Evolutionary conservation across 768 basidiomycete genomes (phyloP).

Genomic region (Suillus sp.): DNA sequence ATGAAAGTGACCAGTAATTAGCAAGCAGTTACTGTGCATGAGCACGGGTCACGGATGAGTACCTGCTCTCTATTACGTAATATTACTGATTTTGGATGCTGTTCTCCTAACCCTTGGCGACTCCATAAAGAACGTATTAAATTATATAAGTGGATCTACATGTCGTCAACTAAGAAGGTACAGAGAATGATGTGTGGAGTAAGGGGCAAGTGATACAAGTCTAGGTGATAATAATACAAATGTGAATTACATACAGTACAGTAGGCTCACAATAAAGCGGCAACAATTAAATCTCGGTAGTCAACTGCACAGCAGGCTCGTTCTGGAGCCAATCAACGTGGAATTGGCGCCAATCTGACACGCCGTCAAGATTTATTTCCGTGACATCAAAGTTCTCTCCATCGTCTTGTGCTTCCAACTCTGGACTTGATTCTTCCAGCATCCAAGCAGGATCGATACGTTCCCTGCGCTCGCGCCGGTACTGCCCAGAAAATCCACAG

Average conservation of each 20-base stretch:
- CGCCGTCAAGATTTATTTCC: slow-evolving; percentile 14
- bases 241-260: slow-evolving; percentile 2
- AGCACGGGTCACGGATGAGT: not conserved
- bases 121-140: not conserved
- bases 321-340: slow-evolving; percentile 44
- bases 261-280: not conserved
- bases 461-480: slow-evolving; percentile 29
- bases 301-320: slow-evolving; percentile 15
- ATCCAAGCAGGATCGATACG: slow-evolving; percentile 41
- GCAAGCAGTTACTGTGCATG: not conserved
- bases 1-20: slow-evolving; percentile 7
- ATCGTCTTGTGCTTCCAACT: slow-evolving; percentile 26
- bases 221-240: not conserved
- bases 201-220: not conserved
- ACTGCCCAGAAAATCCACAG: slow-evolving; percentile 35
- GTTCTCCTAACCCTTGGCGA: not conserved
- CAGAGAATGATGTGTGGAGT: not conserved
- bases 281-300: slow-evolving; percentile 1
- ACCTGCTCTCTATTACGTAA: slow-evolving; percentile 5
- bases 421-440: slow-evolving; percentile 41
- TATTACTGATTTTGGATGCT: not conserved
- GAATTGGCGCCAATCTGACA: slow-evolving; percentile 57
- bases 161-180: not conserved
- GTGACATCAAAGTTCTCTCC: slow-evolving; percentile 38
- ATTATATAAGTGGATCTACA: not conserved